Percentiles rank a stretch among this genome's conserved stretches.
These are phyloP conservation scores for Laguncularia racemosa DNA, from an alignment of 345 rosid genomes.

Conservation along the genomic window DNA sequence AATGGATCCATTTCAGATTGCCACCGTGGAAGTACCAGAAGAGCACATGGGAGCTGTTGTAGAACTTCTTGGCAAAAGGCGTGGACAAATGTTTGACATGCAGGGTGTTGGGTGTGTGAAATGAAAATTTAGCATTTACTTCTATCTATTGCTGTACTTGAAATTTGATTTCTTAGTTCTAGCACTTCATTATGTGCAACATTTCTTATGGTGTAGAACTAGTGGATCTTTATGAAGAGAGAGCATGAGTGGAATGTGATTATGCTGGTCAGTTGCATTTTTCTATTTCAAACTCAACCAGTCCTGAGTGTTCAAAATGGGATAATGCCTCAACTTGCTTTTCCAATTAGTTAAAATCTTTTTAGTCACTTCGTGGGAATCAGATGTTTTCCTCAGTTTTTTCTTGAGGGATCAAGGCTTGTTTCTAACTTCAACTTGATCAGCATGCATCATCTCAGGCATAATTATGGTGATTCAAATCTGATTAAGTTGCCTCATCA, in stretches of 20 bases:
- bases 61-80: conserved; percentile 95
- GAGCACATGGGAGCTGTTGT: conserved; percentile 90
- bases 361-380: too few relatives aligned
- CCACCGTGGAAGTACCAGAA: conserved; percentile 95
- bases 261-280: neutral
- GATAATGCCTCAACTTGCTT: too few relatives aligned
- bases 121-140: conserved; percentile 2
- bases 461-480: too few relatives aligned
- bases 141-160: neutral
- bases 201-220: neutral
- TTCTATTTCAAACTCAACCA: too few relatives aligned
- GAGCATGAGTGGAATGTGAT: neutral
- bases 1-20: conserved; percentile 40
- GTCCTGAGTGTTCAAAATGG: too few relatives aligned
- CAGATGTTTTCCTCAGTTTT: too few relatives aligned
- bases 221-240: neutral
- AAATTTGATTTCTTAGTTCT: neutral
- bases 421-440: too few relatives aligned
- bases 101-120: conserved; percentile 65
- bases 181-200: neutral
- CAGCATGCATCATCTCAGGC: too few relatives aligned
- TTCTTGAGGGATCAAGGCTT: too few relatives aligned
- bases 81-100: conserved; percentile 96
- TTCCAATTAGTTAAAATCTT: too few relatives aligned
- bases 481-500: neutral